Evolutionary conservation across 1,284 basidiomycete genomes (phyloP).

Genomic region (Puccinia hordei): DNA sequence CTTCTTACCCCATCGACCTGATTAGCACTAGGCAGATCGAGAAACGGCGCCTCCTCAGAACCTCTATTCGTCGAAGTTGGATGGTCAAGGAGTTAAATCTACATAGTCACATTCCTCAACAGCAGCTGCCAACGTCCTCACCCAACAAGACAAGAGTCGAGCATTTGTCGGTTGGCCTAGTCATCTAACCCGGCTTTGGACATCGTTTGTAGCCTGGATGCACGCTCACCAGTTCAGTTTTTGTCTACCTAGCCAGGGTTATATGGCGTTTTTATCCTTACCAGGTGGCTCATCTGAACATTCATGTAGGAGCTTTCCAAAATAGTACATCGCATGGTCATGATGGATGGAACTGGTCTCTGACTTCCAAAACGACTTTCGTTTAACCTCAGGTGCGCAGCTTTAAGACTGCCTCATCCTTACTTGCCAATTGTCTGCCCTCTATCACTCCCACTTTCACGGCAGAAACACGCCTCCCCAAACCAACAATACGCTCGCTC

Average conservation of each 20-base stretch:
- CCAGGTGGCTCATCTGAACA: slow-evolving; percentile 2
- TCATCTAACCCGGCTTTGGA: not conserved
- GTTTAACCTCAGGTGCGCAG: not conserved
- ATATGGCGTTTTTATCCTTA: slow-evolving; percentile 1
- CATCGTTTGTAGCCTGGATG: not conserved
- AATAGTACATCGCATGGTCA: not conserved
- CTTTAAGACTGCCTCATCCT: not conserved
- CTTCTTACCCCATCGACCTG: not conserved
- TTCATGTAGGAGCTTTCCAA: slow-evolving; percentile 10
- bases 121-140: not conserved
- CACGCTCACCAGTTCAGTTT: slow-evolving; percentile 5
- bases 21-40: not conserved
- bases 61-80: not conserved
- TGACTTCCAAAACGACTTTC: not conserved
- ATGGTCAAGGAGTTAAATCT: not conserved
- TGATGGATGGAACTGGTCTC: not conserved
- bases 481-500: not conserved
- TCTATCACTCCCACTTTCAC: not conserved
- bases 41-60: slow-evolving; percentile 8
- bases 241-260: slow-evolving; percentile 5
- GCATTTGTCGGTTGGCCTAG: not conserved
- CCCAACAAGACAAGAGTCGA: not conserved
- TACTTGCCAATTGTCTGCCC: not conserved
- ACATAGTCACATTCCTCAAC: not conserved
- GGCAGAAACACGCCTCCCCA: not conserved